Evolutionary conservation across 192 early-diverging fungal species (phyloP), one percentile per base, ranked within the genome.

Genomic region (Geosiphon pyriformis): DNA sequence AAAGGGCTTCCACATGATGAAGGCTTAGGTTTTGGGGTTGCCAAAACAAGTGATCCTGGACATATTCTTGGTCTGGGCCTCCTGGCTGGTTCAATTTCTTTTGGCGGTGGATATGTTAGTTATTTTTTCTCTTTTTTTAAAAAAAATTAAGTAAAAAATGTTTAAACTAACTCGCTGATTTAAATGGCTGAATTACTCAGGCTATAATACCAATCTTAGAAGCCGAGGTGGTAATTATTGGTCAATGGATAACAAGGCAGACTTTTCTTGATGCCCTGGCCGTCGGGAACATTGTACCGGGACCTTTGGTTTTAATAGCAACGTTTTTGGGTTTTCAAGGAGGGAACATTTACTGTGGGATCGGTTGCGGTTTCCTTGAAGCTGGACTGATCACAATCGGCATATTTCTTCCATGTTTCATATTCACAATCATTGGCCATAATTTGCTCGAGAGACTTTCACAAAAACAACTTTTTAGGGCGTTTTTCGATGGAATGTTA

Each of bases 201-300:
- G n/a, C n/a, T n/a, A n/a, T 72, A 30, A 83, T 80, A 22, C 79
- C 79, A 20, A 82, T 80, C 54, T 67, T 83, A 10, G 55, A 77
- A 67, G 79, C 76, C 11, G 81, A 82, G 61, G 82, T 81, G 3
- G 81, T 80, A 20, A 59, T 70, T 6, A 54, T 83, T 3, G 81
- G 81, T 0, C 64, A 69, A 1, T 82, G 81, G 81, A 80, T 82
- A n/a, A 33, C 77, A 18, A 68, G 76, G 17, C 65, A 81, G 58
- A 64, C 67, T 4, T 82, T 81, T 52, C 42, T 82, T 50, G 81
- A 82, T 56, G 81, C 80, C 0, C 70, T 82, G n/a, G 81, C 81
- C 20, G 51, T 82, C 20, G 81, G 72, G 33, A 81, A 82, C 61
- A 68, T 76, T 11, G 46, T 82, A 11, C 81, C 81, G 2, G 73